Evolutionary conservation across 1,284 basidiomycete species (phyloP).

Genomic region (Wallemia hederae): DNA sequence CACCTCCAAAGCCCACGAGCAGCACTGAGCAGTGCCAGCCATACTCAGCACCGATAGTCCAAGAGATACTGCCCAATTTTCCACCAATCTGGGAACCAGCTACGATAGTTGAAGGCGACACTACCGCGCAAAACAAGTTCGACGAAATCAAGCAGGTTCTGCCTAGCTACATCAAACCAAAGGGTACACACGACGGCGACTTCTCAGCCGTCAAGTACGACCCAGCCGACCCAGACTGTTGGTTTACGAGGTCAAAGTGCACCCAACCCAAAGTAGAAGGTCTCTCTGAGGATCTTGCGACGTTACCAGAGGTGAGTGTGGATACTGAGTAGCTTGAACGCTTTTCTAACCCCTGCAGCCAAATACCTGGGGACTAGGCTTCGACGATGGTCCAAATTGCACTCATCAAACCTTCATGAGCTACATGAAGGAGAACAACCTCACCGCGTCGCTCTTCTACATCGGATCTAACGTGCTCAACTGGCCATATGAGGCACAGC

Average conservation of each 20-base stretch:
- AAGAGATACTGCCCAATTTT: neutral
- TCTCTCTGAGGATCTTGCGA: slow-evolving; percentile 4
- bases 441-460: slow-evolving; percentile 22
- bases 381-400: slow-evolving; percentile 23
- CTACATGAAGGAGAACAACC: slow-evolving; percentile 19
- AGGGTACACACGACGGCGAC: slow-evolving; percentile 14
- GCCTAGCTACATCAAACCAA: slow-evolving; percentile 13
- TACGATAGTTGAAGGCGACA: slow-evolving; percentile 15
- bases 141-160: slow-evolving; percentile 14
- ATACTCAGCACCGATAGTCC: neutral
- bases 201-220: slow-evolving; percentile 10
- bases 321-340: slow-evolving; percentile 4
- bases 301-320: neutral
- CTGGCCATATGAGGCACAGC: slow-evolving; percentile 24
- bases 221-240: slow-evolving; percentile 15
- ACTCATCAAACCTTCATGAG: slow-evolving; percentile 23
- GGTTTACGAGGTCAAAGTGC: slow-evolving; percentile 18
- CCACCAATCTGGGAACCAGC: neutral
- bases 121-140: slow-evolving; percentile 14
- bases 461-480: slow-evolving; percentile 18
- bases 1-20: too few species aligned
- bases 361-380: slow-evolving; percentile 22
- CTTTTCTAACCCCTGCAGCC: slow-evolving; percentile 15
- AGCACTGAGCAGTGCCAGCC: neutral
- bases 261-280: slow-evolving; percentile 5